Base-by-base conservation (phyloP, 768 basidiomycete genomes). In the Royoungia palumana region DNA sequence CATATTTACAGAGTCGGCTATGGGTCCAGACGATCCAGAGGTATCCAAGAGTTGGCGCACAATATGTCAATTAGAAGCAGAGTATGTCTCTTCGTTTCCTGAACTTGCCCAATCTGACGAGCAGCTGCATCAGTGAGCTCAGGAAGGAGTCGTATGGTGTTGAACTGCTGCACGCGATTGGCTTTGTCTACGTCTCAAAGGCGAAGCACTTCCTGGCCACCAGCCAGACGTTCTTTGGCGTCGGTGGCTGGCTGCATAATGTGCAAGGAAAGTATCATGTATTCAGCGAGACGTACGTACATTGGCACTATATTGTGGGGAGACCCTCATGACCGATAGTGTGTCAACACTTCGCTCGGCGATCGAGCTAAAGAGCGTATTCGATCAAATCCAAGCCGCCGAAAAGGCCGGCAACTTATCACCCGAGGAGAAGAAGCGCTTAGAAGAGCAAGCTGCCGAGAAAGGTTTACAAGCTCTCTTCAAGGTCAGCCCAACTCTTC, bases 361-460 rank as follows among this genome's bases (percentile, higher is more conserved):
- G 0, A 87, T 94, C 51, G 92, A 94, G 61, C 77, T 94, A 50
- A 94, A 94, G 69, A 73, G 77, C 11, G 89, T 94, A 0, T 95
- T 94, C 47, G 92, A 94, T 63, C 91, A 93, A 64, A 89, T 95
- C 22, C 85, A 90, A 66, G 89, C 89, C 0, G 92, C 91, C 0
- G 92, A 94, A 66, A 85, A 86, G 61, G 83, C 86, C 3, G 92
- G 92, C 1, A 89, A 85, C 50, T 69, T 93, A 35, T 74, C 72
- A 24, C 80, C 85, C 0, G 91, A 92, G 36, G 89, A 93, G 70
- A 85, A 82, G 70, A 82, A 78, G 63, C 80, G 83, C 48, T 71
- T 95, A 1, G 93, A 95, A 62, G 93, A 94, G 57, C 88, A 92
- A 59, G 93, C 93, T 1, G 92, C 93, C 0, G 92, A 94, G 72